Evolutionary conservation across 257 asterid genomes (phyloP).

Genomic region (Nemophila menziesii): DNA sequence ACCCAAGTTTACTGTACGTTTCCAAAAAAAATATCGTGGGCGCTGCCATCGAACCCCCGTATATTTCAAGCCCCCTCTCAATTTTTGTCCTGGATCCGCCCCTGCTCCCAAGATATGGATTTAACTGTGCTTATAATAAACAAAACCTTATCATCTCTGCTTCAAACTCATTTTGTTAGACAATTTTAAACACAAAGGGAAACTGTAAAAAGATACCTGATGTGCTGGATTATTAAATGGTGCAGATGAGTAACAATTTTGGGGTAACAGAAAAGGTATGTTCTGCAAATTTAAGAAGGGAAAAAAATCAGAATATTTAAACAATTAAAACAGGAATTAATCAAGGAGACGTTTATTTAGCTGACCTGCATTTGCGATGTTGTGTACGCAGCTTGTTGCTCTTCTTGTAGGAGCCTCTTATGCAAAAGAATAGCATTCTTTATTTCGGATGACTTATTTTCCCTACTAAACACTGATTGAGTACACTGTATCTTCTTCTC

Average conservation of each 20-base stretch:
- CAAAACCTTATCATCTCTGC: constrained; percentile 5
- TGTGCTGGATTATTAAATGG: constrained; percentile 27
- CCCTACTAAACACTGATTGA: constrained; percentile 16
- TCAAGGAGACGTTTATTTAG: background rate
- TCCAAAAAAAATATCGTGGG: no score
- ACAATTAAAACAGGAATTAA: background rate
- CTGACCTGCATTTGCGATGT: constrained; percentile 34
- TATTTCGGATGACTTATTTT: constrained; percentile 27
- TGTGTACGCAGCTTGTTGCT: constrained; percentile 34
- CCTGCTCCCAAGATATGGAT: constrained; percentile 28
- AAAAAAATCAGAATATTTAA: no score
- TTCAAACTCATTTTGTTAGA: background rate
- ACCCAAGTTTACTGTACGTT: no score
- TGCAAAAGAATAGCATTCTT: constrained; percentile 39
- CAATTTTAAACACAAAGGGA: background rate
- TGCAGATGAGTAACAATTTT: constrained; percentile 31
- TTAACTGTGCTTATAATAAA: constrained; percentile 31
- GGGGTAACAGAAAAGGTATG: constrained; percentile 27
- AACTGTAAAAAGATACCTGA: constrained; percentile 34
- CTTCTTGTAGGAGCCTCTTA: constrained; percentile 43
- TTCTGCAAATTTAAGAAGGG: no score
- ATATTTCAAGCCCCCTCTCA: no score
- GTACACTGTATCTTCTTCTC: constrained; percentile 25
- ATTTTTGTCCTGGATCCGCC: no score
- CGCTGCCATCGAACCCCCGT: no score